A percentile compares a stretch with the other conserved stretches of the same genome.
These are phyloP conservation scores for Collybiopsis luxurians DNA, from an alignment of 768 basidiomycete species.

Conservation along the genomic window DNA sequence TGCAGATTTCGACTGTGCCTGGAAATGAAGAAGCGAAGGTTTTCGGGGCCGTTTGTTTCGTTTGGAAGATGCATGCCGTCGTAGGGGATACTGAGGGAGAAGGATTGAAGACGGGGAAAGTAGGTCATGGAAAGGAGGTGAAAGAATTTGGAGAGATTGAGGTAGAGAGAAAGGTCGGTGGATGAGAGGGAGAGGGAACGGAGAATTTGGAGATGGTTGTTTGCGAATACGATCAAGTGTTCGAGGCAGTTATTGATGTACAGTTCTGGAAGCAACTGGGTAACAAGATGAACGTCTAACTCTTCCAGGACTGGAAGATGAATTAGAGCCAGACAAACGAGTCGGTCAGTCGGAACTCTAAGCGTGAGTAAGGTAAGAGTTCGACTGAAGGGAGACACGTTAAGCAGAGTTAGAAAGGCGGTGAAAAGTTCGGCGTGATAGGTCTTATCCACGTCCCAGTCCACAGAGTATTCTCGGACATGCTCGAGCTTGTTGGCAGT, in stretches of 20 bases:
- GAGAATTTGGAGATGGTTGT: constrained; percentile 38
- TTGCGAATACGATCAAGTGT: constrained; percentile 41
- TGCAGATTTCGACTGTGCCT: constrained; percentile 32
- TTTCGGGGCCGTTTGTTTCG: constrained; percentile 15
- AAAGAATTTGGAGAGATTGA: constrained; percentile 40
- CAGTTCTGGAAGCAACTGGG: constrained; percentile 20
- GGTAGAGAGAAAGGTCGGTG: constrained; percentile 31
- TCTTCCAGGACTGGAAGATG: constrained; percentile 31
- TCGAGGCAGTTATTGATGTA: constrained; percentile 36
- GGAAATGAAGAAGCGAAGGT: constrained; percentile 32
- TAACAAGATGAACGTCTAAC: constrained; percentile 31
- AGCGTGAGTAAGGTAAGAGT: constrained; percentile 32
- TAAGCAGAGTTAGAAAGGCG: constrained; percentile 30
- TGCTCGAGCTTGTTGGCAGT: constrained; percentile 30
- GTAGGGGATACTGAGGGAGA: constrained; percentile 42
- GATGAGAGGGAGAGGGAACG: constrained; percentile 33
- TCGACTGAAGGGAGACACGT: constrained; percentile 19
- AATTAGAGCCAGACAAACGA: constrained; percentile 29
- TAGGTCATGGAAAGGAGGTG: constrained; percentile 23
- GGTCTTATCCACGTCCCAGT: constrained; percentile 31
- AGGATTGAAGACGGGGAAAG: constrained; percentile 35
- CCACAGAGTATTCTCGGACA: constrained; percentile 35
- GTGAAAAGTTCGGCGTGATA: constrained; percentile 36
- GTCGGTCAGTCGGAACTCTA: constrained; percentile 35
- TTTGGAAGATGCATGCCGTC: constrained; percentile 38